Evolutionary conservation across 1,284 basidiomycete species (phyloP), one percentile per base, ranked within the genome.

Genomic region (Agaricales sp.): DNA sequence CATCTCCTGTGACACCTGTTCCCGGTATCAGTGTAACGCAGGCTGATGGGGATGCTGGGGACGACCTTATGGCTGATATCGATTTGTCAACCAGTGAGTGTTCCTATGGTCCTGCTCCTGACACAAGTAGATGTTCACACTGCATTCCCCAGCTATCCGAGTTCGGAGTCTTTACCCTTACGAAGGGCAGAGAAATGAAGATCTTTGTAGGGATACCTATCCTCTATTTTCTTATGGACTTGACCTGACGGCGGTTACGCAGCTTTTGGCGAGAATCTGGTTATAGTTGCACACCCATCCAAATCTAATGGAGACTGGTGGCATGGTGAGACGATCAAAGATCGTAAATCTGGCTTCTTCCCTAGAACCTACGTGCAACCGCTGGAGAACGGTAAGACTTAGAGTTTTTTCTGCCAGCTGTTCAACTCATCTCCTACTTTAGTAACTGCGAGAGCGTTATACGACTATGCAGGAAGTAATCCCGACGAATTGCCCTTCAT

Each of bases 261-360:
- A 91, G 88, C 77, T 19, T 97, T 99, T 65, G 75, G 69, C 22
- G 86, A 91, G 62, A 94, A 97, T 62, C 61, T 83, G 13, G 72
- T 95, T 43, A 67, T 99, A 18, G 67, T 70, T 18, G 91, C 88
- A 2, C 79, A 94, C 64, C 92, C 93, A 0, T 87, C 91, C 6
- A 94, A 90, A 64, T 75, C 79, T 43, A 82, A 77, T 35, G 75
- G 80, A 18, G 91, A 94, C 59, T 99, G 96, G 95, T 94, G 92
- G 88, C 92, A 89, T 63, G 95, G 92, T 37, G 85, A 73, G n/a
- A 62, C 80, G 8, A 67, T 84, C 16, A 77, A 71, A 43, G 78
- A 75, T 38, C 80, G 84, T 14, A 80, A 77, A 59, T 76, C 80
- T 44, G 95, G 95, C 1, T 83, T 93, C 69, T 91, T 98, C 78